Percentiles rank a stretch among this genome's conserved stretches.
Evolutionary conservation across 805 yeast species (phyloP).

Genomic region (Teunomyces atbi): DNA sequence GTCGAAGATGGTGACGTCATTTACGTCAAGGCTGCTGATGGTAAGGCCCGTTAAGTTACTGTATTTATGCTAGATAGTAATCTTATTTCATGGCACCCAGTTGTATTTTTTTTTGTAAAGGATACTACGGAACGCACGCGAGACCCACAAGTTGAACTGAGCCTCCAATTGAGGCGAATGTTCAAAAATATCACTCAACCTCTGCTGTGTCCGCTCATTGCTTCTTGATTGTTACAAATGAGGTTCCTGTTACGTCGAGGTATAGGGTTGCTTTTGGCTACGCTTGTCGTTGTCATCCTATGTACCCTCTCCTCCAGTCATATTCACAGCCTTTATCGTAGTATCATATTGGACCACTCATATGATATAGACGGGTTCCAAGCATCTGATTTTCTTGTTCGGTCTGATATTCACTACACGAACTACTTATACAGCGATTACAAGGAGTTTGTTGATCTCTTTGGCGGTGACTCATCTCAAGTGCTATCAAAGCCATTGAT

Average conservation of each 20-base stretch:
- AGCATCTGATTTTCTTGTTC: constrained; percentile 12
- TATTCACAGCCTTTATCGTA: neutral
- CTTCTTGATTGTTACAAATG: constrained; percentile 2
- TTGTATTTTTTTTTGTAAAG: neutral
- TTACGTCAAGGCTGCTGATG: constrained; percentile 92
- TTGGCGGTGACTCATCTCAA: constrained; percentile 3
- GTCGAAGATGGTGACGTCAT: constrained; percentile 95
- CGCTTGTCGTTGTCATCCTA: neutral
- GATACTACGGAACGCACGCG: neutral
- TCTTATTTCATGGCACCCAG: neutral
- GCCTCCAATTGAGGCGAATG: neutral
- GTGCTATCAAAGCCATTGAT: constrained; percentile 13
- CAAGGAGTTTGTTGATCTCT: constrained; percentile 15
- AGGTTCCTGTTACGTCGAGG: constrained; percentile 8
- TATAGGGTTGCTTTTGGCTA: constrained; percentile 1
- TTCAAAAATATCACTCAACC: neutral
- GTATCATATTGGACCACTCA: constrained; percentile 2
- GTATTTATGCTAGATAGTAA: neutral
- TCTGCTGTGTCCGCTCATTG: neutral
- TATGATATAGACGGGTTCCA: constrained; percentile 11
- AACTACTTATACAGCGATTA: constrained; percentile 22
- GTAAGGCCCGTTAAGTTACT: constrained; percentile 56
- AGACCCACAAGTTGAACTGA: neutral
- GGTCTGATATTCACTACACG: constrained; percentile 20
- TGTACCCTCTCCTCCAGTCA: too few relatives aligned